Conservation (phyloP, 805 yeast species). For the Wickerhamiella galacta region DNA sequence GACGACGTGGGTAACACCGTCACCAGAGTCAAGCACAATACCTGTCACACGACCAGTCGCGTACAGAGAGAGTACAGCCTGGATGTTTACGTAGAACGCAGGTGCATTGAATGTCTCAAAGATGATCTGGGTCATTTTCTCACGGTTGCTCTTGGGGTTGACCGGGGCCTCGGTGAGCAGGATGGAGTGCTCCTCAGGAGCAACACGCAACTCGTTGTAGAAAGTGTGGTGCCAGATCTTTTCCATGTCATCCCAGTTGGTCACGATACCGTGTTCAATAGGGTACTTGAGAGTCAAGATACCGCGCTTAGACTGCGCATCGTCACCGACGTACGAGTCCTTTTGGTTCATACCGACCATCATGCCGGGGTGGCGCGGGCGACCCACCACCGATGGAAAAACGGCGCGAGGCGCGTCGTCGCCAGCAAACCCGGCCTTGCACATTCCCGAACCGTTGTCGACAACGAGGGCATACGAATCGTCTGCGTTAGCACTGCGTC, state of each 20-base stretch:
- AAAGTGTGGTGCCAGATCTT: slow-evolving; percentile 99
- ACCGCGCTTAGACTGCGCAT: slow-evolving; percentile 99
- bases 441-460: slow-evolving; percentile 99
- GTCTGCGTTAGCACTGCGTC: slow-evolving; percentile 14
- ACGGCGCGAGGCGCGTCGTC: slow-evolving; percentile 99
- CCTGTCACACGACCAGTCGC: slow-evolving; percentile 99
- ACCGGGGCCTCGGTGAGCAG: slow-evolving; percentile 98
- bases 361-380: slow-evolving; percentile 99
- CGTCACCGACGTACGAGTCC: slow-evolving; percentile 99
- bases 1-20: slow-evolving; percentile 99
- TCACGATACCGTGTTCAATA: slow-evolving; percentile 99
- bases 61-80: slow-evolving; percentile 94
- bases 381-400: slow-evolving; percentile 99
- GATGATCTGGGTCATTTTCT: slow-evolving; percentile 98
- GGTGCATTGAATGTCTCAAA: slow-evolving; percentile 98
- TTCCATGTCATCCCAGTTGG: slow-evolving; percentile 99
- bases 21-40: slow-evolving; percentile 99
- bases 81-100: slow-evolving; percentile 97
- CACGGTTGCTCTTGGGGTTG: slow-evolving; percentile 99
- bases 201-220: slow-evolving; percentile 99
- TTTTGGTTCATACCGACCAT: slow-evolving; percentile 99
- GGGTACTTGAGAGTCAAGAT: slow-evolving; percentile 96
- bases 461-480: slow-evolving; percentile 44
- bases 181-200: slow-evolving; percentile 99
- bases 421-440: slow-evolving; percentile 99